phyloP scores from a whole-genome alignment of 352 stramenopile genomes.

The Blastocystis hominis region DNA sequence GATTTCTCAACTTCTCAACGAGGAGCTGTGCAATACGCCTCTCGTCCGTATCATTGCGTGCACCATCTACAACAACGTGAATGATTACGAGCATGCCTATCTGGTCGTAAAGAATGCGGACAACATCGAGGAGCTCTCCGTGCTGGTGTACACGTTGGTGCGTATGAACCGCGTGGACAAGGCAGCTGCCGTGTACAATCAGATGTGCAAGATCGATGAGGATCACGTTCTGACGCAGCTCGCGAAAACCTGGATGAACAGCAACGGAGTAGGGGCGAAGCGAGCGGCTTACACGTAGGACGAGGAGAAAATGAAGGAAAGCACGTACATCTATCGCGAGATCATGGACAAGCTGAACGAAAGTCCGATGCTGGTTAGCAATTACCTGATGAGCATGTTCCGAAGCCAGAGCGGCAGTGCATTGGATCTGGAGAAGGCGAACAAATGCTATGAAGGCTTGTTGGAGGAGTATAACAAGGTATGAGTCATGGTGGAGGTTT shows the following conservation, averaged over 20 bases:
- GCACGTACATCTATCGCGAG: slow-evolving; percentile 49
- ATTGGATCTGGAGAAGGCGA: neutral
- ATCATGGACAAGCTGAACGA: slow-evolving; percentile 57
- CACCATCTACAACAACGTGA: slow-evolving; percentile 56
- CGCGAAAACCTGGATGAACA: slow-evolving; percentile 41
- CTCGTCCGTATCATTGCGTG: slow-evolving; percentile 48
- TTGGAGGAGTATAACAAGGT: slow-evolving; percentile 48
- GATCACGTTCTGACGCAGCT: slow-evolving; percentile 48
- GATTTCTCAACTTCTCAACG: slow-evolving; percentile 36
- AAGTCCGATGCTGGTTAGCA: slow-evolving; percentile 34
- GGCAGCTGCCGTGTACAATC: neutral
- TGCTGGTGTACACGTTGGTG: slow-evolving; percentile 46
- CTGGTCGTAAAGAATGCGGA: slow-evolving; percentile 45
- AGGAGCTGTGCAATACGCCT: slow-evolving; percentile 22
- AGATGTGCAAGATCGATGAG: slow-evolving; percentile 57
- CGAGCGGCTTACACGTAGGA: neutral
- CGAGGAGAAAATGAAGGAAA: slow-evolving; percentile 55
- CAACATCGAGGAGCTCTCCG: slow-evolving; percentile 40
- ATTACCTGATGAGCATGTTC: slow-evolving; percentile 32
- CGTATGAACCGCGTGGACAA: slow-evolving; percentile 52
- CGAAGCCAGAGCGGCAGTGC: neutral
- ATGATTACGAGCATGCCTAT: slow-evolving; percentile 56
- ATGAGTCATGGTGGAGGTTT: neutral
- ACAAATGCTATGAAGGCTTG: slow-evolving; percentile 26
- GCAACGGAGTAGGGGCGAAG: neutral